Conservation (phyloP, 176 grass and related monocot genomes). For the Cenchrus purpureus region DNA sequence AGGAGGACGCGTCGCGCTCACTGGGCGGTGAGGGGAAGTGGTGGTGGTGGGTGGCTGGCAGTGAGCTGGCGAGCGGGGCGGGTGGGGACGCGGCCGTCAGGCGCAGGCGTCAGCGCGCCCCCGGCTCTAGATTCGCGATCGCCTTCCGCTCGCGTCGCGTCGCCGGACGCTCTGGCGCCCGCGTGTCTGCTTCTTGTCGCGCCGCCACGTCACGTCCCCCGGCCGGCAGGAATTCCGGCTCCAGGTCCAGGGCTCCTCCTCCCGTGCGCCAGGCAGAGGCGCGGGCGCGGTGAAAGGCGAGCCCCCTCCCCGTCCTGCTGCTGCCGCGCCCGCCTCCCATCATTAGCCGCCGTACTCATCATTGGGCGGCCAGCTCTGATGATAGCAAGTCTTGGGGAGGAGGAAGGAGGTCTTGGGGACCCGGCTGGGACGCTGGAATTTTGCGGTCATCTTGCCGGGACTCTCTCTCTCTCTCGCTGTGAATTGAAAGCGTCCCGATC, state of each 20-base stretch:
- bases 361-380: neutral
- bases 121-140: conserved; percentile 51
- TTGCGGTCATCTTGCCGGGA: neutral
- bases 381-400: no score
- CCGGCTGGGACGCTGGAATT: neutral
- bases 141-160: conserved; percentile 28
- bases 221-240: conserved; percentile 34
- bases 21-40: conserved; percentile 44
- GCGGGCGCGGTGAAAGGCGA: neutral
- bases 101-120: conserved; percentile 31
- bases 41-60: conserved; percentile 32
- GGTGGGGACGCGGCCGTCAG: conserved; percentile 23
- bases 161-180: neutral
- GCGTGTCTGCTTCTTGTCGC: conserved; percentile 46
- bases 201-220: conserved; percentile 20
- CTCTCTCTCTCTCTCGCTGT: neutral
- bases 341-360: neutral
- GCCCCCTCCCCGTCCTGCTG: neutral
- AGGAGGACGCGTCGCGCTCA: conserved; percentile 1
- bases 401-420: neutral
- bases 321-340: neutral
- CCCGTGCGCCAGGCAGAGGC: neutral
- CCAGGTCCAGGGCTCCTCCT: neutral
- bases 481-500: no score
- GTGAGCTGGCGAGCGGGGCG: conserved; percentile 44